Evolutionary conservation across 75 land plant species (phyloP), one percentile per base, ranked within the genome.

Genomic region (Cryptomeria japonica): DNA sequence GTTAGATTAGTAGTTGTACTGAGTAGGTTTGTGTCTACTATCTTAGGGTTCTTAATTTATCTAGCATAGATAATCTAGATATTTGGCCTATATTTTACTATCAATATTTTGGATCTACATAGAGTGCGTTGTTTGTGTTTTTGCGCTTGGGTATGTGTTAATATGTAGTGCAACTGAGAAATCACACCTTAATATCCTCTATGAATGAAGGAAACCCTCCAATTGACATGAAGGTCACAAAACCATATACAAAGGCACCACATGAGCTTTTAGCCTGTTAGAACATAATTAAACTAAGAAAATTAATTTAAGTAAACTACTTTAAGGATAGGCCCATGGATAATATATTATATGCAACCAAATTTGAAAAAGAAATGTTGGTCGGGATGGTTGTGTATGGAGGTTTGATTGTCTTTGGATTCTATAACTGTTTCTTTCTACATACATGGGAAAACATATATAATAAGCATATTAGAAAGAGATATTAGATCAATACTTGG

Each of bases 151-250:
- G n/a, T n/a, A n/a, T n/a, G n/a, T n/a, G n/a, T 53, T 14, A 10
- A 18, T 51, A 51, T 51, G 13, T 11, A 51, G 53, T 51, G 53
- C 18, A 14, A 3, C 0, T 53, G 31, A 58, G 22, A 86, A 89
- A 87, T 73, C 51, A 80, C 38, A 95, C 95, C 93, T 95, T 95
- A 93, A 95, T 92, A 70, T 95, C 97, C 75, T 95, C 97, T 16
- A 93, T 64, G 64, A 95, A 95, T 10, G 96, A 95, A 22, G 97
- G 97, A 79, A 95, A 95, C 51, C 96, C 97, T 37, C 97, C 97
- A 64, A 95, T 94, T 37, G 96, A 93, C 97, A 96, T 94, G 88
- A 94, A 92, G 31, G 96, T 92, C 95, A 96, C 90, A 87, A 96
- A 94, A 4, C 94, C 97, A 1, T 92, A 86, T 9, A 96, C 73